Evolutionary conservation across 1,139 yeast genomes (phyloP), one percentile per base, ranked within the genome.

Genomic region (Kodamaea ohmeri): DNA sequence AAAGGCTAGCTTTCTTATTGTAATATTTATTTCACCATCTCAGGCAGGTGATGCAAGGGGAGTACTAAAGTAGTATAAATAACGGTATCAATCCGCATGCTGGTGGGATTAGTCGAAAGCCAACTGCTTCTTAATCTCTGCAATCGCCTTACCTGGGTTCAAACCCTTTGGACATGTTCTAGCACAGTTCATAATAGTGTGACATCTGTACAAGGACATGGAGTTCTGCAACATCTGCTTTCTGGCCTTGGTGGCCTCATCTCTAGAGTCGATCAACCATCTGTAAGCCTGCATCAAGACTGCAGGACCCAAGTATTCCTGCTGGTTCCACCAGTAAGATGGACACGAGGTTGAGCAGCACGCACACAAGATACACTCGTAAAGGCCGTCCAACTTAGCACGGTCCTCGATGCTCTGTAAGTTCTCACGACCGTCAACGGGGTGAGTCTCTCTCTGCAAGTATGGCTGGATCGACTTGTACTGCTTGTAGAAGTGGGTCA

Each of bases 301-400:
- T 20, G 97, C 97, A 25, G 98, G 97, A 42, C 98, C 98, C 56
- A 94, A 75, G 71, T 94, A 94, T 73, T 94, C 95, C 68, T 90
- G 96, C 71, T 89, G 96, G 72, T 94, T 94, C 99, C 99, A 94
- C 98, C 99, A 94, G 78, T 94, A 94, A 6, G 97, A 89, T 39
- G 99, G 98, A 74, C 99, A 92, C 24, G 98, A 81, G 37, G 99
- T 94, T 27, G 97, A 90, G 70, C 98, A 92, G 71, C 98, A 92
- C 19, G 98, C 98, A 74, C 98, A 92, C 60, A 92, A 76, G 56
- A 92, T 92, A 75, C 98, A 92, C 70, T 92, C 98, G 69, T 92
- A 92, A 55, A 92, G 73, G 43, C 98, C 97, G 64, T 92, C 97
- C 60, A 92, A 78, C 72, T 92, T 94, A 69, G 86, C 89, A 71